Conservation (phyloP, 345 rosid genomes). For the Citrus glauca region DNA sequence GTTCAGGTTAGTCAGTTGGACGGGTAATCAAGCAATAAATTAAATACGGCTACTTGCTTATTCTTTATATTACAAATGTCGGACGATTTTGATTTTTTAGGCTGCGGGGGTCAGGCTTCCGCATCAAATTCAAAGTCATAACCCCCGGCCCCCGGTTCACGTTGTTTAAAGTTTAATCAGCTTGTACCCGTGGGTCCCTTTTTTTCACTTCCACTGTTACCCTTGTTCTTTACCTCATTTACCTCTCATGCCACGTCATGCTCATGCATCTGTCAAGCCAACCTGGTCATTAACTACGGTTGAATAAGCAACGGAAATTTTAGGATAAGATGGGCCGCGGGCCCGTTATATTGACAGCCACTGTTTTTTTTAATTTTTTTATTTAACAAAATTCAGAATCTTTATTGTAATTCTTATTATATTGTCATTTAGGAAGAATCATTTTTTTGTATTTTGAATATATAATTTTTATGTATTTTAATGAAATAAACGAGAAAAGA, state of each 20-base stretch:
- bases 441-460: too few species aligned
- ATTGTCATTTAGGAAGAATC: too few species aligned
- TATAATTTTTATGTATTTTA: too few species aligned
- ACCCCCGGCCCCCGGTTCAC: neutral
- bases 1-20: too few species aligned
- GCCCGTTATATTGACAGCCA: neutral
- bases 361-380: too few species aligned
- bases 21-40: neutral
- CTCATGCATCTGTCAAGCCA: neutral
- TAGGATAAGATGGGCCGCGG: neutral
- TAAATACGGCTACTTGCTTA: neutral
- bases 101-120: neutral
- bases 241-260: neutral
- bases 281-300: neutral
- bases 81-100: neutral
- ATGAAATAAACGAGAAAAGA: too few species aligned
- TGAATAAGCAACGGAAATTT: neutral
- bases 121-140: slow-evolving; percentile 9
- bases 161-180: neutral
- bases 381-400: too few species aligned
- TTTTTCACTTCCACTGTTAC: neutral
- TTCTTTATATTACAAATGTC: neutral
- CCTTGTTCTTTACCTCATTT: neutral
- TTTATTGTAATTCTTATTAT: too few species aligned
- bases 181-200: neutral